phyloP scores from a whole-genome alignment of 441 rosid species.

The Lepidium campestre region DNA sequence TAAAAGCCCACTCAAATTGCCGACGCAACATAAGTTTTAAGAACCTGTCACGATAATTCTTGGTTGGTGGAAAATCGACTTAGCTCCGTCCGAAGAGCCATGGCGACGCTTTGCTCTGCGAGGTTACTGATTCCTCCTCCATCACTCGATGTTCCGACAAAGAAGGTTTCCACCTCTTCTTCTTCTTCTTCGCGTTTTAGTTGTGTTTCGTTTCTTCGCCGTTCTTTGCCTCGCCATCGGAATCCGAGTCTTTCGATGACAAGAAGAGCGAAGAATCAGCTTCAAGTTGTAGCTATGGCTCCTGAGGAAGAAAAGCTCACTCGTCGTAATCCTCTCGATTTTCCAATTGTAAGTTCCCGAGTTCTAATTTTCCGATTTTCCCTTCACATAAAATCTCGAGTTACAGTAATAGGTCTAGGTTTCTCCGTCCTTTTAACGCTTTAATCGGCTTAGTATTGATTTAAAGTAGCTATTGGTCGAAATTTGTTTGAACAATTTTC shows the following conservation, averaged over 20 bases:
- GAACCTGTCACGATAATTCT: slow-evolving; percentile 20
- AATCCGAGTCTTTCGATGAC: slow-evolving; percentile 1
- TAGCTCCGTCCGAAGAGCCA: slow-evolving; percentile 9
- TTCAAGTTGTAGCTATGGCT: slow-evolving; percentile 56
- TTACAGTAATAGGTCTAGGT: background rate
- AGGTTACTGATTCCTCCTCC: slow-evolving; percentile 19
- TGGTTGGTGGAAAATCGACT: slow-evolving; percentile 25
- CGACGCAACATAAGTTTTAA: background rate
- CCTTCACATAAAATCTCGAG: background rate
- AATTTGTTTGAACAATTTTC: background rate
- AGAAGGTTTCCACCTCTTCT: background rate
- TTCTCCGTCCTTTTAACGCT: too few species aligned
- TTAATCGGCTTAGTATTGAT: background rate
- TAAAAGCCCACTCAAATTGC: background rate
- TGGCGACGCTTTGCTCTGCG: slow-evolving; percentile 27
- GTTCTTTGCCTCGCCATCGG: slow-evolving; percentile 6
- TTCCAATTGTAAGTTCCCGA: slow-evolving; percentile 45
- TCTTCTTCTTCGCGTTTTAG: slow-evolving; percentile 25
- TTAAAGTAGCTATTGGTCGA: background rate
- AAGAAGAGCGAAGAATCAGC: slow-evolving; percentile 19
- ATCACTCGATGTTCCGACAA: slow-evolving; percentile 12
- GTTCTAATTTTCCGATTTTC: background rate
- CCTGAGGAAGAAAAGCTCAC: slow-evolving; percentile 73
- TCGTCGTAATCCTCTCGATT: slow-evolving; percentile 66
- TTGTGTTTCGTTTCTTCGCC: slow-evolving; percentile 11